A percentile compares a stretch with the other conserved stretches of the same genome.
phyloP scores from a whole-genome alignment of 257 asterid genomes.

The Solanum ahanhuiri region DNA sequence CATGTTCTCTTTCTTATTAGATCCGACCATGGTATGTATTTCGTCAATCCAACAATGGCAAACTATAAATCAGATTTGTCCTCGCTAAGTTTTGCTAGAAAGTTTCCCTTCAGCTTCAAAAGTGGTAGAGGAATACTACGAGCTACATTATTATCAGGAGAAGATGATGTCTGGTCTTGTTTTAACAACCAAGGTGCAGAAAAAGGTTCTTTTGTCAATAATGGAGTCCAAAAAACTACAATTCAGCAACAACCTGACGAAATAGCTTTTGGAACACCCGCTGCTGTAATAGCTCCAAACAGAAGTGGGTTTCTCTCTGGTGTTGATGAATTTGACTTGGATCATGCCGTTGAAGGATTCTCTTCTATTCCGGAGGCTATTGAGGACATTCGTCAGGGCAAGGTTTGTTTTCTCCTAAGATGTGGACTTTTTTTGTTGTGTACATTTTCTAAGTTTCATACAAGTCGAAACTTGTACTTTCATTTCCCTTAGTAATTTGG shows the following conservation, averaged over 20 bases:
- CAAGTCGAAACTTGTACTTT: not conserved
- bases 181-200: not conserved
- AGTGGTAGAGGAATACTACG: not conserved
- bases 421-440: not conserved
- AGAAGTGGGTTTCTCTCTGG: conserved; percentile 45
- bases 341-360: conserved; percentile 63
- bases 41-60: not conserved
- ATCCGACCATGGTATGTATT: not conserved
- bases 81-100: not conserved
- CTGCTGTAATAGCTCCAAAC: conserved; percentile 50
- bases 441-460: not conserved
- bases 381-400: conserved; percentile 81
- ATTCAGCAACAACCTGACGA: conserved; percentile 44
- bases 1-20: not conserved
- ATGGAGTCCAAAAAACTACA: conserved; percentile 13
- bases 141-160: conserved; percentile 40
- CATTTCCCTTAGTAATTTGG: not conserved
- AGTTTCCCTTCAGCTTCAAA: not conserved
- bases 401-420: conserved; percentile 32
- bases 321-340: conserved; percentile 59
- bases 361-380: conserved; percentile 70
- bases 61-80: not conserved
- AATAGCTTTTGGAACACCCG: conserved; percentile 40
- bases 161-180: conserved; percentile 31
- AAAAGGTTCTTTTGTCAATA: not conserved